Evolutionary conservation across 257 asterid genomes (phyloP), one percentile per base, ranked within the genome.

Genomic region (Schizonepeta tenuifolia): DNA sequence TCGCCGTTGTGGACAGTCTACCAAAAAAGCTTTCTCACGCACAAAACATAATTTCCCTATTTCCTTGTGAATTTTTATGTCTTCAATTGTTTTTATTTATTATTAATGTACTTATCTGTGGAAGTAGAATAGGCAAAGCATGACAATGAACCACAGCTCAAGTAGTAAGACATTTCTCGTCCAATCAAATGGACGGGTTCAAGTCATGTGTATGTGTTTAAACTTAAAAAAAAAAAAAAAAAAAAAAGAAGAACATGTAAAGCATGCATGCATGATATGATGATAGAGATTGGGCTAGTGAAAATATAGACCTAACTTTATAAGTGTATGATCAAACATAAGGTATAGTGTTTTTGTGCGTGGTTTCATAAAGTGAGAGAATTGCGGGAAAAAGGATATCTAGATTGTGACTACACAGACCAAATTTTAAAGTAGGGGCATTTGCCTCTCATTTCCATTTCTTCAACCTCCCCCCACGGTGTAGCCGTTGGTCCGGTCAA

Each of bases 351-450:
- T 63, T 66, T 56, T 17, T 73, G 56, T 69, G 80, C 77, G 77
- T 77, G 79, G 66, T 77, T 77, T 31, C 63, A 64, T 70, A 80
- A 83, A 80, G 83, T 59, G 87, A 83, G 85, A 68, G 56, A 80
- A 77, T 79, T 80, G 72, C 82, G 85, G 87, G 75, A 11, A 62
- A 83, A 83, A 71, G 85, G 85, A 68, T 54, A 26, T 63, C 66
- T 3, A 74, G 87, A 83, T 67, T 11, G 83, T 80, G 87, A 80
- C 87, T 57, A 74, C 22, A 77, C 83, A 31, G 18, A 6, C 56
- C 26, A 66, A 22, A 49, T 35, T 17, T 2, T 6, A 59, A 31
- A 31, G 13, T 15, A 3, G 64, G 55, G 40, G 54, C 43, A 21
- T 36, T 54, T 54, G 60, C 60, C 60, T 54, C 31, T 22, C 21